A percentile compares a stretch with the other conserved stretches of the same genome.
Evolutionary conservation across 2,329 filamentous ascomycete genomes (phyloP).

Genomic region (Aspergillus oerlinghausenensis): DNA sequence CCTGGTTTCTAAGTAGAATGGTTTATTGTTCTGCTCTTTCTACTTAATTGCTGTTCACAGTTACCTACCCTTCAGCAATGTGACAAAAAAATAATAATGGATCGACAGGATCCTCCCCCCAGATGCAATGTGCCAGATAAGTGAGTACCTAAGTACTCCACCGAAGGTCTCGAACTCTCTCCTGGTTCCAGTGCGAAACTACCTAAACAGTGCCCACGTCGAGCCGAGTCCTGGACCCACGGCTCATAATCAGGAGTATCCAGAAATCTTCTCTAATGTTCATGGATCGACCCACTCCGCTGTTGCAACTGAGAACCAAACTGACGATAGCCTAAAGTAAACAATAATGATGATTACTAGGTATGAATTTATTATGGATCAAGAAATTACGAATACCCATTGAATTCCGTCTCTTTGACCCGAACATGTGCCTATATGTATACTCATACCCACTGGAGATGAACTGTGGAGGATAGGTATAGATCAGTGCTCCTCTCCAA

Average conservation of each 20-base stretch:
- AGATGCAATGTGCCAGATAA: too few relatives aligned
- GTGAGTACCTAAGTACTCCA: background rate
- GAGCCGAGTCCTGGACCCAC: too few relatives aligned
- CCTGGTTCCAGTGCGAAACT: background rate
- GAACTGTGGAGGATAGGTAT: background rate
- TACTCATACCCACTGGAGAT: background rate
- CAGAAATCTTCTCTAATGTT: background rate
- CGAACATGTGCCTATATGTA: background rate
- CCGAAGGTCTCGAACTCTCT: background rate
- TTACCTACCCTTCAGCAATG: background rate
- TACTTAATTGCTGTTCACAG: background rate
- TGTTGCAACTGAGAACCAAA: background rate
- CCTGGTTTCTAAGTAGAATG: background rate
- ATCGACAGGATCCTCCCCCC: background rate
- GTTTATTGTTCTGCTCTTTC: background rate
- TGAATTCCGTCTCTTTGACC: background rate
- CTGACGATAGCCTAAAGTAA: background rate
- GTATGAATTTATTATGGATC: too few relatives aligned
- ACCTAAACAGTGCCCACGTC: too few relatives aligned
- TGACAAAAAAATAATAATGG: background rate
- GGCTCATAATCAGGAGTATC: too few relatives aligned
- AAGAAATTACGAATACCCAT: background rate
- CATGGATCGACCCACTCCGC: background rate
- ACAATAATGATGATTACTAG: background rate
- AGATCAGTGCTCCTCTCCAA: conserved; percentile 60